Base-by-base conservation (phyloP, 1,284 basidiomycete species). In the Ustilago esculenta region DNA sequence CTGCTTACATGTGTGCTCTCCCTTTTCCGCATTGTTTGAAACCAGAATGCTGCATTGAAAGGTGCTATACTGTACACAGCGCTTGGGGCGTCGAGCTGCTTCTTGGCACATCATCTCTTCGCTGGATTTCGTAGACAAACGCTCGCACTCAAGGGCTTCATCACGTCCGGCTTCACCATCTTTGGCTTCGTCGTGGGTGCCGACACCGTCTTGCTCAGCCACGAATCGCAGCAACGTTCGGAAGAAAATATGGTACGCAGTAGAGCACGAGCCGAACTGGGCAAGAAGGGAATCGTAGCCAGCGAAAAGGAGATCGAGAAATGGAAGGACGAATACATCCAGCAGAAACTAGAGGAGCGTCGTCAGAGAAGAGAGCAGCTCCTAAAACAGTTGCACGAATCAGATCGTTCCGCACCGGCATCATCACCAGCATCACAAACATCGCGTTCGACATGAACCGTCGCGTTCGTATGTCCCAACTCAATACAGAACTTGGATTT, bases 111-210 rank as follows among this genome's bases (percentile, higher is more conserved):
- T 36, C 63, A 75, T 21, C 59, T 78, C n/a, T 78, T 78, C 43
- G 74, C 72, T 10, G 58, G 63, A 17, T 76, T 78, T 39, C 55
- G 74, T 9, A 41, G 61, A 4, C 76, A 78, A 30, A 78, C 76
- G 0, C 66, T 78, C n/a, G 76, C 76, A 1, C 49, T 76, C 10
- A 78, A 78, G 49, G 73, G 69, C 2, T 78, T 78, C 50, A 56
- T 78, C 36, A 71, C 73, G 0, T 71, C 69, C 0, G 75, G 76
- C 1, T 60, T 60, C 20, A 68, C 75, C 45, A 78, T 78, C 51
- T 78, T 78, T 24, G 76, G 76, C 37, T 73, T 79, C 37, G 73
- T 75, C 18, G 73, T 75, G 0, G 76, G 76, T 15, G 76, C 76
- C 18, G 76, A 79, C 29, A 73, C 75, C 3, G 71, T 74, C 2